Conservation (phyloP, 2,329 filamentous ascomycete genomes). For the Triangularia setosa region DNA sequence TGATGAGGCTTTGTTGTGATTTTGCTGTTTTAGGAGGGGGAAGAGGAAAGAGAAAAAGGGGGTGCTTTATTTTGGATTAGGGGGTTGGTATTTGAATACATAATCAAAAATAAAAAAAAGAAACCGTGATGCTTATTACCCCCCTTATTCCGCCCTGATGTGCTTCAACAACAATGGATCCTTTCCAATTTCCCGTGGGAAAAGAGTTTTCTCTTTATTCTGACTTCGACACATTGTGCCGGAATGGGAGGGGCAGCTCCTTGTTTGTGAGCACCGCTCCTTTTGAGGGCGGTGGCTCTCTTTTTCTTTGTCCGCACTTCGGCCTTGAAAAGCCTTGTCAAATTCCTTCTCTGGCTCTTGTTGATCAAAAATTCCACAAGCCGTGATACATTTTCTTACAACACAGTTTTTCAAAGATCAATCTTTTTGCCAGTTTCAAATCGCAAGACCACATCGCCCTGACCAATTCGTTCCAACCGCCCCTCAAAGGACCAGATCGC, state of each 20-base stretch:
- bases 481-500: neutral
- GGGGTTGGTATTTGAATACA: neutral
- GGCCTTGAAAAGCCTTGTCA: neutral
- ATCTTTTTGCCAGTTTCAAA: too few relatives aligned
- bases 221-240: neutral
- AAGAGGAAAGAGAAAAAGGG: too few relatives aligned
- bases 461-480: neutral
- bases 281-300: neutral
- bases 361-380: neutral
- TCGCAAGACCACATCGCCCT: too few relatives aligned
- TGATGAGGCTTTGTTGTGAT: constrained; percentile 33
- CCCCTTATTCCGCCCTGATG: neutral
- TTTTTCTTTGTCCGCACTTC: neutral
- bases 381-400: too few relatives aligned
- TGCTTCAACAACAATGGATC: neutral
- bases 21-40: neutral
- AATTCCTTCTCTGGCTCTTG: neutral
- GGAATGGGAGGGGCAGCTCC: neutral
- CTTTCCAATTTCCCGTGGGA: neutral
- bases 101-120: too few relatives aligned
- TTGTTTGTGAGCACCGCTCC: neutral
- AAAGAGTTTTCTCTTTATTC: neutral
- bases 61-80: too few relatives aligned
- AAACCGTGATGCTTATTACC: neutral
- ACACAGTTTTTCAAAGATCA: neutral